phyloP scores from a whole-genome alignment of 108 stramenopile species.

The Cyclotella kingstonii region DNA sequence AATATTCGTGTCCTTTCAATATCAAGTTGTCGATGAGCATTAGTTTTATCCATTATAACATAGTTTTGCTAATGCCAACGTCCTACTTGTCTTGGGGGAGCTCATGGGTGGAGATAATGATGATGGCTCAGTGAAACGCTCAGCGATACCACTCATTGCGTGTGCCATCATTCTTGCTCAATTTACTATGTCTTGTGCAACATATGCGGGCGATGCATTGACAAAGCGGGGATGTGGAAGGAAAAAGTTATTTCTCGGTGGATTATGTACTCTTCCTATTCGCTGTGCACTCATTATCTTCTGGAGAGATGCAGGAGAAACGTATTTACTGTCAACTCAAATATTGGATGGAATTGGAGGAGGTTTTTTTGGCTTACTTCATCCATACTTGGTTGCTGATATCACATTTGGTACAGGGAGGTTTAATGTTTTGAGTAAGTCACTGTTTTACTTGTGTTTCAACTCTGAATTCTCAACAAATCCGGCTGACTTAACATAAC shows the following conservation, averaged over 20 bases:
- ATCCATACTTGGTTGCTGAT: conserved; percentile 84
- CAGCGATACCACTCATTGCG: conserved; percentile 82
- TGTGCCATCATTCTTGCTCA: conserved; percentile 86
- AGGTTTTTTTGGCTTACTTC: conserved; percentile 78
- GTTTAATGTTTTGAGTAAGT: conserved; percentile 84
- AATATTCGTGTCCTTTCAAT: background rate
- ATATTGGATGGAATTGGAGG: conserved; percentile 85
- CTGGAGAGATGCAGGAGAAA: conserved; percentile 79
- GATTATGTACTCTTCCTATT: conserved; percentile 69
- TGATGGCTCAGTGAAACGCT: conserved; percentile 60
- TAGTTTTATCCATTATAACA: no score
- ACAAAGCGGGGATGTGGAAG: conserved; percentile 69
- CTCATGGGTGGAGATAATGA: conserved; percentile 85
- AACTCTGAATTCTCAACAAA: no score
- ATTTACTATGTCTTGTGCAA: conserved; percentile 76
- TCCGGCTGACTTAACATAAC: no score
- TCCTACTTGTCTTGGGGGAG: conserved; percentile 81
- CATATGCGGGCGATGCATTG: conserved; percentile 56
- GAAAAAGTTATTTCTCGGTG: conserved; percentile 76
- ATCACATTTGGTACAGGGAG: conserved; percentile 86
- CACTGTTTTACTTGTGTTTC: no score
- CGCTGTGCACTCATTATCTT: conserved; percentile 82
- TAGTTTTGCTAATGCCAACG: conserved; percentile 87
- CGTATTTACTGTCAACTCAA: conserved; percentile 75
- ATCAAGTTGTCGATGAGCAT: background rate